These are phyloP conservation scores for Neoboletus subvelutipes DNA, from an alignment of 768 basidiomycete species.

Conservation along the genomic window DNA sequence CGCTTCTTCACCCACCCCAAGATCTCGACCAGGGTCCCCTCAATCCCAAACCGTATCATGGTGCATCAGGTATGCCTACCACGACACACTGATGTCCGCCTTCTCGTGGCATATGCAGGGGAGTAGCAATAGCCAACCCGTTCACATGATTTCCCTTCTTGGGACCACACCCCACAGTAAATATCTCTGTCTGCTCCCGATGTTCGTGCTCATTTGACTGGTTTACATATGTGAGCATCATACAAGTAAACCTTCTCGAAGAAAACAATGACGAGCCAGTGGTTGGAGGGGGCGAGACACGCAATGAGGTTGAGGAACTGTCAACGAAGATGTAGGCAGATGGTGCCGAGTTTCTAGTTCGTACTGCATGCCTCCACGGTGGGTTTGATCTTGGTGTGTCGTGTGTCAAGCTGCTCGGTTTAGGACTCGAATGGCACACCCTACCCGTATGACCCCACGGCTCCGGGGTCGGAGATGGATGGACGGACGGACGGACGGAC, in stretches of 20 bases:
- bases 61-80: neutral
- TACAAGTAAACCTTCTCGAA: constrained; percentile 25
- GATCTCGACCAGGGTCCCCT: neutral
- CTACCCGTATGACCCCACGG: no score
- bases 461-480: no score
- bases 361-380: constrained; percentile 71
- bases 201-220: neutral
- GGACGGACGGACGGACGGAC: no score
- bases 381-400: constrained; percentile 60
- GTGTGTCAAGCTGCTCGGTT: constrained; percentile 55
- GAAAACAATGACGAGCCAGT: constrained; percentile 22
- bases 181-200: neutral
- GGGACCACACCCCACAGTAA: neutral
- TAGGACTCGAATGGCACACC: constrained; percentile 60
- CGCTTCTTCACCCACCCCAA: neutral
- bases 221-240: neutral
- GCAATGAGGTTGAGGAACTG: constrained; percentile 37
- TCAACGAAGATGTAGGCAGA: constrained; percentile 87
- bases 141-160: neutral
- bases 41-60: neutral
- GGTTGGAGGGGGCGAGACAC: constrained; percentile 27
- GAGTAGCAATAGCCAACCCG: neutral
- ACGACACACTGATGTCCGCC: neutral
- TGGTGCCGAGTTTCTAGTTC: constrained; percentile 80
- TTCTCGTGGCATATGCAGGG: neutral